Percentiles rank a stretch among this genome's conserved stretches.
These are phyloP conservation scores for Fragilaria radians DNA, from an alignment of 108 stramenopile species.

Conservation along the genomic window DNA sequence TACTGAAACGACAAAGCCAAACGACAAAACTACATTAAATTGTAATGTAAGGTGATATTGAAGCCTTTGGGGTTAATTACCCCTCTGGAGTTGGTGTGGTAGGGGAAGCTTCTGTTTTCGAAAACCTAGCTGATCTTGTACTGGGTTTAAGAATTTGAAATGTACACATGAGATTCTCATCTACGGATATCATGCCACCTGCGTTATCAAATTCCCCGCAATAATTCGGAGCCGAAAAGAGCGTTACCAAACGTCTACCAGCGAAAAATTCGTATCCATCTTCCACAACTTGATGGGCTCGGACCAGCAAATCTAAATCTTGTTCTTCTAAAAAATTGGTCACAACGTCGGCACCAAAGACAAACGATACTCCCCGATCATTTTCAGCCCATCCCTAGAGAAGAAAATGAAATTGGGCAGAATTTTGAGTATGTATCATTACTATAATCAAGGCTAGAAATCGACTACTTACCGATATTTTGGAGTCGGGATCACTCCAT, in stretches of 20 bases:
- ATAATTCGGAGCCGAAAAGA: conserved; percentile 53
- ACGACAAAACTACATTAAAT: no score
- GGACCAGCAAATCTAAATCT: conserved; percentile 64
- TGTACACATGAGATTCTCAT: conserved; percentile 27
- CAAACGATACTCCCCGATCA: conserved; percentile 91
- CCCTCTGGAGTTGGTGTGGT: no score
- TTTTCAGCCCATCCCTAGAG: conserved; percentile 81
- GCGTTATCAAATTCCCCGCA: conserved; percentile 50
- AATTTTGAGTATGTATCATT: no score
- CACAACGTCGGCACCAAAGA: conserved; percentile 65
- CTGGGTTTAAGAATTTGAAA: conserved; percentile 30
- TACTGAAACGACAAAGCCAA: no score
- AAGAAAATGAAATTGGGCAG: conserved; percentile 3
- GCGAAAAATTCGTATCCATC: conserved; percentile 94
- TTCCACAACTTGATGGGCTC: conserved; percentile 96
- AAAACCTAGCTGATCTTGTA: conserved; percentile 7
- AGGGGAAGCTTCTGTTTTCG: not conserved
- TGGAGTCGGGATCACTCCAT: conserved; percentile 89
- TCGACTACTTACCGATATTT: conserved; percentile 3
- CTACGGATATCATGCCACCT: conserved; percentile 35
- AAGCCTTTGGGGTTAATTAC: no score
- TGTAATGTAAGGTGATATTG: no score
- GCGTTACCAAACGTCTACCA: conserved; percentile 74
- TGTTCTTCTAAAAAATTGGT: conserved; percentile 21
- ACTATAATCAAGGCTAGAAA: no score